phyloP scores from a whole-genome alignment of 169 alveolate genomes.

The Plasmodium fragile region DNA sequence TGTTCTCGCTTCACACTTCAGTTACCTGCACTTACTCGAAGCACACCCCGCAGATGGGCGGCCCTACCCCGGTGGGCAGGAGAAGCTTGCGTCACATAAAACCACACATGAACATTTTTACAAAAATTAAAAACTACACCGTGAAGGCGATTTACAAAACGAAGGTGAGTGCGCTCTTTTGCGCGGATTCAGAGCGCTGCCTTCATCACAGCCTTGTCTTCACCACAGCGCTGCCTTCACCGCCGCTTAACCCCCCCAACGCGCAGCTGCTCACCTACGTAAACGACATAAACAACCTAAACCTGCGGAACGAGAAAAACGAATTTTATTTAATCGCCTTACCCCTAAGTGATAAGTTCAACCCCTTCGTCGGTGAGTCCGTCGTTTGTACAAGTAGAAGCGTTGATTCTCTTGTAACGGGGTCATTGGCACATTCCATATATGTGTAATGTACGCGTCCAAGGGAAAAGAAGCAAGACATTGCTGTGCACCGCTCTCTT shows the following conservation, averaged over 20 bases:
- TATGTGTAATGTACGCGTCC: neutral
- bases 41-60: neutral
- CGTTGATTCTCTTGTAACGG: neutral
- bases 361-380: constrained; percentile 47
- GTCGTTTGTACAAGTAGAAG: neutral
- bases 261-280: constrained; percentile 59
- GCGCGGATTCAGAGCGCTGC: neutral
- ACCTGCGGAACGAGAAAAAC: constrained; percentile 49
- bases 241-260: neutral
- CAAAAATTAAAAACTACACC: constrained; percentile 58
- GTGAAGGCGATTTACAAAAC: constrained; percentile 53
- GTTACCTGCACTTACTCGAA: constrained; percentile 5
- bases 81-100: neutral
- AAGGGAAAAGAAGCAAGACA: neutral
- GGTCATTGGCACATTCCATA: neutral
- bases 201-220: neutral
- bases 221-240: neutral
- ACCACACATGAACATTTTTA: constrained; percentile 40
- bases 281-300: constrained; percentile 62
- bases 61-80: neutral
- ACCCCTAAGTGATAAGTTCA: constrained; percentile 60
- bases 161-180: constrained; percentile 1
- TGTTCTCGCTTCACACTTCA: neutral
- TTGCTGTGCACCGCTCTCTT: neutral
- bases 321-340: constrained; percentile 61